Evolutionary conservation across 2,329 filamentous ascomycete species (phyloP).

Genomic region (Atkinsonella hypoxylon): DNA sequence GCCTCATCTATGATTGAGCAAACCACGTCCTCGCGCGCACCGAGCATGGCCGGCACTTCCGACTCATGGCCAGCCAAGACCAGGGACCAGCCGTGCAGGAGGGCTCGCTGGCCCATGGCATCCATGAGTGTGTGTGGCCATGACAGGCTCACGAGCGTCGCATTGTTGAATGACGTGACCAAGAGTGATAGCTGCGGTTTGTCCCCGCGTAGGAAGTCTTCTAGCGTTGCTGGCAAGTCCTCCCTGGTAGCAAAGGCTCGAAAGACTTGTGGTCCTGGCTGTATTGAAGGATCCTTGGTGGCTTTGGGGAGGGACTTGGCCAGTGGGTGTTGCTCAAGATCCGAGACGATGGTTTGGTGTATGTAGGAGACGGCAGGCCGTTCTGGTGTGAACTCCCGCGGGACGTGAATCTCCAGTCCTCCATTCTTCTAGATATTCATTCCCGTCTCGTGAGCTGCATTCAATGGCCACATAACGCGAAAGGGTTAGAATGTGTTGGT

Average conservation of each 20-base stretch:
- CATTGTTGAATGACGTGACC: constrained; percentile 34
- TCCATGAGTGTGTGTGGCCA: constrained; percentile 38
- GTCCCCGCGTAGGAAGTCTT: constrained; percentile 30
- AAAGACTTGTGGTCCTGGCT: constrained; percentile 9
- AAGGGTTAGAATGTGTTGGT: too few relatives aligned
- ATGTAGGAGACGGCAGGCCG: constrained; percentile 29
- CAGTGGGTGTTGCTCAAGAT: constrained; percentile 28
- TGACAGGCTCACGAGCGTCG: constrained; percentile 33
- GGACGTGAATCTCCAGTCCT: constrained; percentile 22
- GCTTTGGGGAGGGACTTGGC: constrained; percentile 23
- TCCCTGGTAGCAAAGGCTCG: constrained; percentile 7
- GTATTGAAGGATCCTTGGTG: constrained; percentile 10
- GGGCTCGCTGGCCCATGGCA: constrained; percentile 26
- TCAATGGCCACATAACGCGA: too few relatives aligned
- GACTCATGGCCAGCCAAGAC: constrained; percentile 30
- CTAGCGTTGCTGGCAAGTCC: constrained; percentile 15
- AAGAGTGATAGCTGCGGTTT: constrained; percentile 34
- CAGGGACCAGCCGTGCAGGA: constrained; percentile 33
- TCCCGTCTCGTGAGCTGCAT: too few relatives aligned
- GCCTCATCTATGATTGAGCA: neutral
- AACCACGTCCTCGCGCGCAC: constrained; percentile 14
- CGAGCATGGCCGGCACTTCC: constrained; percentile 25
- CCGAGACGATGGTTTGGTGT: constrained; percentile 21
- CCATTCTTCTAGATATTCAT: constrained; percentile 4
- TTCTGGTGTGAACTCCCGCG: constrained; percentile 15